Conservation (phyloP, 129 eudicot genomes). For the Saussurea involucrata region DNA sequence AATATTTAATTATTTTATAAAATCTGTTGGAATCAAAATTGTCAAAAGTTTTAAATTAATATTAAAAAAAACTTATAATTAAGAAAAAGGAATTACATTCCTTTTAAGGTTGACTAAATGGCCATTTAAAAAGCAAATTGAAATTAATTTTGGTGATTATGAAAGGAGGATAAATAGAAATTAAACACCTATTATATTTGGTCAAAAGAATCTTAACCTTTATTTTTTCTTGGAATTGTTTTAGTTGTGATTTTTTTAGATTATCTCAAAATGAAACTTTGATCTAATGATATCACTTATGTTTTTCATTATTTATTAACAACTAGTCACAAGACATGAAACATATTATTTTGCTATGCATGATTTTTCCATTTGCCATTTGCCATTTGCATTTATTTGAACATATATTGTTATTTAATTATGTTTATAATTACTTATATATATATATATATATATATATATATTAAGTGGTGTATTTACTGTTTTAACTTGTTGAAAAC, state of each 20-base stretch:
- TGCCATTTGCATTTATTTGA: too few relatives aligned
- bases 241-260: not conserved
- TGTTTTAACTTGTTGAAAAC: not conserved
- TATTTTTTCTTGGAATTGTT: not conserved
- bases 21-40: not conserved
- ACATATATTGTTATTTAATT: too few relatives aligned
- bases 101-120: constrained; percentile 16
- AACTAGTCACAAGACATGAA: not conserved
- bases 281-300: too few relatives aligned
- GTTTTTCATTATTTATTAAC: not conserved
- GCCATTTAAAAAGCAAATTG: not conserved
- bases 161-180: not conserved
- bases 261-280: not conserved
- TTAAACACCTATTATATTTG: not conserved
- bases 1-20: not conserved
- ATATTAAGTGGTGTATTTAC: not conserved
- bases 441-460: too few relatives aligned
- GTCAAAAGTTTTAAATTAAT: not conserved
- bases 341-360: not conserved
- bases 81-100: constrained; percentile 1
- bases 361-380: not conserved
- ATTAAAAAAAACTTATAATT: not conserved
- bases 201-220: constrained; percentile 15
- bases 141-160: constrained; percentile 2
- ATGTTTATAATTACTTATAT: not conserved